Evolutionary conservation across 768 basidiomycete genomes (phyloP).

Genomic region (Kondoa malvinella): DNA sequence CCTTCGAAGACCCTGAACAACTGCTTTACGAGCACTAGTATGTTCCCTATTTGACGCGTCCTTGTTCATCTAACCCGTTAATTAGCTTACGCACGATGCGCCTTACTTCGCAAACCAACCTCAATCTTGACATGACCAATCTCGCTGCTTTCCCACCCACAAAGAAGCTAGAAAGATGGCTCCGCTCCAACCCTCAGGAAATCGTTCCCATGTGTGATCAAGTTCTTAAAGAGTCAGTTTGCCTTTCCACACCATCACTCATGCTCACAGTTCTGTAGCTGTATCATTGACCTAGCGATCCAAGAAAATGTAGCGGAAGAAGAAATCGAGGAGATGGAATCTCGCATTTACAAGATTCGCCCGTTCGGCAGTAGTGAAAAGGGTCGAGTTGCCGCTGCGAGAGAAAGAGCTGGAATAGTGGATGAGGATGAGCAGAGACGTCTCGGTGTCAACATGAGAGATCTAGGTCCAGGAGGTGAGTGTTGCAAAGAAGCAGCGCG

Average conservation of each 20-base stretch:
- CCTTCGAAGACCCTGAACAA: slow-evolving; percentile 28
- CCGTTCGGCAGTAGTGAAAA: slow-evolving; percentile 62
- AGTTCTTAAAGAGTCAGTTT: slow-evolving; percentile 60
- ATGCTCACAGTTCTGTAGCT: slow-evolving; percentile 1
- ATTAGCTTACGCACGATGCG: slow-evolving; percentile 56
- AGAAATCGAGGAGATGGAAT: slow-evolving; percentile 69
- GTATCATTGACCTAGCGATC: slow-evolving; percentile 18
- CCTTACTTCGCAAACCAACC: slow-evolving; percentile 52
- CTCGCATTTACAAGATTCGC: slow-evolving; percentile 74
- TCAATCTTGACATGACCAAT: slow-evolving; percentile 80
- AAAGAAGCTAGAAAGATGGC: slow-evolving; percentile 64
- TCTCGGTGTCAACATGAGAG: slow-evolving; percentile 64
- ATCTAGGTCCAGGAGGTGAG: slow-evolving; percentile 75
- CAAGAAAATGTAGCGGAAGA: slow-evolving; percentile 42
- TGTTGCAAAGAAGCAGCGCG: slow-evolving; percentile 2
- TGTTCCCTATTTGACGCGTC: not conserved
- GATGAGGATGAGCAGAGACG: slow-evolving; percentile 11
- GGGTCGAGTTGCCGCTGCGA: slow-evolving; percentile 2
- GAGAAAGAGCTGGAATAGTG: slow-evolving; percentile 6
- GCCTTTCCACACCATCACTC: not conserved
- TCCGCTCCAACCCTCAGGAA: slow-evolving; percentile 90
- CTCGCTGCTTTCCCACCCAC: slow-evolving; percentile 68
- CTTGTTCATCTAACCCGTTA: slow-evolving; percentile 20
- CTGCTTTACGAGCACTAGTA: slow-evolving; percentile 29
- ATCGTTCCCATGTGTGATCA: slow-evolving; percentile 95